Base-by-base conservation (phyloP, 179 eudicot genomes). In the Heliamphora pulchella region DNA sequence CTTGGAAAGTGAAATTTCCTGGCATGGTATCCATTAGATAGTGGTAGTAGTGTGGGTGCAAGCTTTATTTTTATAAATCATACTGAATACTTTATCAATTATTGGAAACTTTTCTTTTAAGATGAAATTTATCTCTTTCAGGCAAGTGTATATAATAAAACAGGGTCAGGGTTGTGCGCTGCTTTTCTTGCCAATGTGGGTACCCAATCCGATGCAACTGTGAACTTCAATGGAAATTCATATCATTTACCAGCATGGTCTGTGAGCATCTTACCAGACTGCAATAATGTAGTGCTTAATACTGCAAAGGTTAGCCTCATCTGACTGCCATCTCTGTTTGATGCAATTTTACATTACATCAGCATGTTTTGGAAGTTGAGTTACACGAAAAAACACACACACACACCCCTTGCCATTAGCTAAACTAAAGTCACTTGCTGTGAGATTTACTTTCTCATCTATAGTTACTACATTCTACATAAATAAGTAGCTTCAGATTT, bases 211-310 rank as follows among this genome's bases (percentile, higher is more conserved):
- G 96, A 89, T 82, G 95, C 93, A 80, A 89, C 87, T 15, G 94
- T 94, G 70, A 89, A 74, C 10, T 96, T 89, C 78, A 91, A 90
- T 74, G 97, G 97, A 67, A 92, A 91, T 58, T 87, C 92, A 18
- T 96, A 96, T 77, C 83, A 81, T 62, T 78, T 96, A 82, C 99
- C 99, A 74, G 92, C 97, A 54, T 96, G 99, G 99, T 96, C 99
- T 70, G 99, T 96, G 79, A 96, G 97, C 93, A 94, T 96, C 88
- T 90, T 96, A 85, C 99, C 98, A 66, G 99, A 96, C 88, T 96
- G 99, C 91, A 94, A 94, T 87, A 94, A 83, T 82, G 99, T 94
- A 31, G 98, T 80, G 58, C 87, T 92, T 48, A 94, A 96, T 78
- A 90, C 98, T 80, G 99, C 99, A 80, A 90, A 91, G 98, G 99